Conservation (phyloP, 805 yeast genomes). For the Scheffersomyces lignosus region DNA sequence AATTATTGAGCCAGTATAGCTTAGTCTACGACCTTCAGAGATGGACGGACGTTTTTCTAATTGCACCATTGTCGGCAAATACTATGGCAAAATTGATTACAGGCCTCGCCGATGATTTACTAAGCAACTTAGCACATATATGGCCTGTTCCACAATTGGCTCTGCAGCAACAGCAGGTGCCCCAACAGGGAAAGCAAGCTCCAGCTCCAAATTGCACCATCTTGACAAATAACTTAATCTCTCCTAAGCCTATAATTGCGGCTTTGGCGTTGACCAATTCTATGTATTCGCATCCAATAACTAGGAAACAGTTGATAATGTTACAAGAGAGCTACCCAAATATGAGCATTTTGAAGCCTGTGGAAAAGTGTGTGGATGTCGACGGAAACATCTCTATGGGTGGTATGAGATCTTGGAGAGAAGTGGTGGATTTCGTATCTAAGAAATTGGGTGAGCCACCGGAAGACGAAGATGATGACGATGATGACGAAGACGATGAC, state of each 20-base stretch:
- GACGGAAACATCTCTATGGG: conserved; percentile 31
- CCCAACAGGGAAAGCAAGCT: background rate
- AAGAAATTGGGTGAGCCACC: conserved; percentile 21
- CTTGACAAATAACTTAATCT: conserved; percentile 12
- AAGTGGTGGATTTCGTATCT: conserved; percentile 23
- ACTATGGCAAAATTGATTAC: conserved; percentile 24
- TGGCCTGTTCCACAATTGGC: conserved; percentile 24
- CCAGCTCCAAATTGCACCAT: conserved; percentile 13
- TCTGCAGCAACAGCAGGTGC: background rate
- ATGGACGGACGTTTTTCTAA: conserved; percentile 28
- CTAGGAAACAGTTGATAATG: conserved; percentile 18
- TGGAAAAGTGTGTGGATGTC: conserved; percentile 23
- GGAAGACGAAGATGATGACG: conserved; percentile 19
- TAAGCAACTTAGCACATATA: conserved; percentile 20
- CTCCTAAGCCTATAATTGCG: conserved; percentile 24
- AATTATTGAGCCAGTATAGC: conserved; percentile 12
- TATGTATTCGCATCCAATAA: conserved; percentile 28
- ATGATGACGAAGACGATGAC: conserved; percentile 4
- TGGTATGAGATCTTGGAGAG: conserved; percentile 29
- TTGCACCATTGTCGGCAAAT: conserved; percentile 26
- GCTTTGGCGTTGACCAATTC: conserved; percentile 24
- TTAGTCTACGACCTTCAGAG: conserved; percentile 19
- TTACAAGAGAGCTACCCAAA: conserved; percentile 25
- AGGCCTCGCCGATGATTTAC: conserved; percentile 24
- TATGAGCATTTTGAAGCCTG: conserved; percentile 25